Evolutionary conservation across 1,139 yeast genomes (phyloP).

Genomic region (Saccharomyces pastorianus): DNA sequence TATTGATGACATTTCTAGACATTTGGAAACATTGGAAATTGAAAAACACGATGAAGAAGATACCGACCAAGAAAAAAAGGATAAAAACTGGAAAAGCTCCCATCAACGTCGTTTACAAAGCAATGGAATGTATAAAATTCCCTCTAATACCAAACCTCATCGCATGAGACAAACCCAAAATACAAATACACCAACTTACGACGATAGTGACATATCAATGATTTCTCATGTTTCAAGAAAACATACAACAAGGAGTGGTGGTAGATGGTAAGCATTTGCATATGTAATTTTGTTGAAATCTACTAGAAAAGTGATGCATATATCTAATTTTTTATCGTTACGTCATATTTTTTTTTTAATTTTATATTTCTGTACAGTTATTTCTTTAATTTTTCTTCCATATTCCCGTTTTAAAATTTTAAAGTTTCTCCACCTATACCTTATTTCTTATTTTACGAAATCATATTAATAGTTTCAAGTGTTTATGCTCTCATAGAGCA

Average conservation of each 20-base stretch:
- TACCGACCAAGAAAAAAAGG: constrained; percentile 1
- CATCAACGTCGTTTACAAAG: constrained; percentile 10
- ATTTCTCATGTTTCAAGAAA: constrained; percentile 28
- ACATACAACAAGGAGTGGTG: constrained; percentile 29
- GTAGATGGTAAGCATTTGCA: constrained; percentile 18
- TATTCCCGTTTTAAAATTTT: neutral
- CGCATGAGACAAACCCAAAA: constrained; percentile 19
- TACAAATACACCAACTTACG: constrained; percentile 20
- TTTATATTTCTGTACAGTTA: neutral
- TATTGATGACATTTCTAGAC: constrained; percentile 33
- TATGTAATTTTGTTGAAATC: neutral
- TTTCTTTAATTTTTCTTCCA: too few species aligned
- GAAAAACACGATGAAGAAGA: constrained; percentile 17
- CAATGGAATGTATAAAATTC: constrained; percentile 23
- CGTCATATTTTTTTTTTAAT: neutral
- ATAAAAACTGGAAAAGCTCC: constrained; percentile 3
- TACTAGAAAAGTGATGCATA: neutral
- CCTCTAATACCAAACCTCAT: constrained; percentile 24
- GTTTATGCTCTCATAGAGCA: too few species aligned
- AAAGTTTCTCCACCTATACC: too few species aligned
- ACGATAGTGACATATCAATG: constrained; percentile 32
- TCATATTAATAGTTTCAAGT: too few species aligned
- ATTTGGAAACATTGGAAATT: constrained; percentile 30
- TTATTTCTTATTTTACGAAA: too few species aligned
- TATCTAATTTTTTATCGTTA: neutral